These are phyloP conservation scores for Amanita rimosa DNA, from an alignment of 768 basidiomycete genomes.

Conservation along the genomic window DNA sequence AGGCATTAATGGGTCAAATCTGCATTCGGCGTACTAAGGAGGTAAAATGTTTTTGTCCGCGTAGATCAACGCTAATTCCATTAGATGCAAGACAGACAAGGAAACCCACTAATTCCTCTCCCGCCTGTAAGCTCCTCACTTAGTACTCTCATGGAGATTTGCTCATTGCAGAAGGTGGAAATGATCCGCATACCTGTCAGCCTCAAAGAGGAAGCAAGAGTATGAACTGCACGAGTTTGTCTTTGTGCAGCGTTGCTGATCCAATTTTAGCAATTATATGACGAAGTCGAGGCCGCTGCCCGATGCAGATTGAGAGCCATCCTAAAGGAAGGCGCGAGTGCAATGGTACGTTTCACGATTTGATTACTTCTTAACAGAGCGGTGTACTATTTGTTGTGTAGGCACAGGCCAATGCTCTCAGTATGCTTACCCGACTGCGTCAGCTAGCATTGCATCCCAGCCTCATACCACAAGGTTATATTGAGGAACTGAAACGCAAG, in stretches of 20 bases:
- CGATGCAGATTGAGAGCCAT: constrained; percentile 48
- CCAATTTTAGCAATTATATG: constrained; percentile 43
- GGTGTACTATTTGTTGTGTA: constrained; percentile 13
- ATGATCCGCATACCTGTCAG: constrained; percentile 65
- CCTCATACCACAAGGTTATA: constrained; percentile 58
- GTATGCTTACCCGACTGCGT: constrained; percentile 79
- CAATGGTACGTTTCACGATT: constrained; percentile 23
- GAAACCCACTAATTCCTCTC: constrained; percentile 62
- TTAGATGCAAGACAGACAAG: constrained; percentile 77
- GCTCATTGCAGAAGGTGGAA: constrained; percentile 42
- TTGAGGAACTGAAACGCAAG: constrained; percentile 38
- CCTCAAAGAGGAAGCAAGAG: constrained; percentile 53
- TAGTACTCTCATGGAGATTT: background rate
- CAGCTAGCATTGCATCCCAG: constrained; percentile 76
- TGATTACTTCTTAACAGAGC: background rate
- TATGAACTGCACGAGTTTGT: constrained; percentile 17
- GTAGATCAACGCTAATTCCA: background rate
- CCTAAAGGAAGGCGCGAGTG: constrained; percentile 30
- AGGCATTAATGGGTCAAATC: constrained; percentile 69
- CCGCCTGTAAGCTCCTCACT: constrained; percentile 40
- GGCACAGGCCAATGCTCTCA: constrained; percentile 61
- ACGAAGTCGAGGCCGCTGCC: constrained; percentile 54
- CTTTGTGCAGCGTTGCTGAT: background rate
- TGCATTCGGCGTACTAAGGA: constrained; percentile 83
- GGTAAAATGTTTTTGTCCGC: constrained; percentile 18